Evolutionary conservation across 108 stramenopile species (phyloP), one percentile per base, ranked within the genome.

Genomic region (Nitzschia sp.): DNA sequence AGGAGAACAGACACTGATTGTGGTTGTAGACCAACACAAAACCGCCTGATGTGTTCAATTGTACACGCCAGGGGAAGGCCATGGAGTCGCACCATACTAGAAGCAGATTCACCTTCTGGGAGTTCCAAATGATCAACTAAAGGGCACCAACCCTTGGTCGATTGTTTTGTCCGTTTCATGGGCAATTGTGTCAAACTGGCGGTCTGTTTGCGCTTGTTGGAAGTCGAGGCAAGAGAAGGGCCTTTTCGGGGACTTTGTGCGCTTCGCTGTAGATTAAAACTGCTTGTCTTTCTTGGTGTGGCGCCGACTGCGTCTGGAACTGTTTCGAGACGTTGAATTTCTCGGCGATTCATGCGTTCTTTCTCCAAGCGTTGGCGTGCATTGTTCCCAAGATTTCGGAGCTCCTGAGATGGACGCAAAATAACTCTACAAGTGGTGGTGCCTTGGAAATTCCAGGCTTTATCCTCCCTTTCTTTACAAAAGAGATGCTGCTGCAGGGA

Each of bases 1-100:
- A 83, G 80, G 19, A 91, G 66, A 2, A 87, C 69, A 62, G 82
- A 77, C 10, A 91, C 71, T 0, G 57, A 51, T 41, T 80, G 65
- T 7, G 80, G 80, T 62, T 82, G 50, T 5, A 92, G 63, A n/a
- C 91, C 91, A n/a, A 80, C 61, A 53, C 88, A 92, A 63, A 89
- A 89, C 64, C 77, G 80, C 24, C 74, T 73, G 24, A 92, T 73
- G 10, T 82, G 67, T 63, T 80, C 81, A 8, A 71, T 58, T 15
- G 78, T 80, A 24, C 82, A 77, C 38, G 71, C 77, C 19, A 73
- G 10, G 22, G 87, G 88, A 46, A 92, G 77, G 25, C 88, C 88
- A 56, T 92, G 88, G 40, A 92, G 65, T 52, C 78, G 72, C 8
- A 92, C 77, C 25, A 84, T 57, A 44, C 67, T 78, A 10, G 90